Evolutionary conservation across 352 stramenopile species (phyloP), one percentile per base, ranked within the genome.

Genomic region (Globisporangium rhizosaccharum): DNA sequence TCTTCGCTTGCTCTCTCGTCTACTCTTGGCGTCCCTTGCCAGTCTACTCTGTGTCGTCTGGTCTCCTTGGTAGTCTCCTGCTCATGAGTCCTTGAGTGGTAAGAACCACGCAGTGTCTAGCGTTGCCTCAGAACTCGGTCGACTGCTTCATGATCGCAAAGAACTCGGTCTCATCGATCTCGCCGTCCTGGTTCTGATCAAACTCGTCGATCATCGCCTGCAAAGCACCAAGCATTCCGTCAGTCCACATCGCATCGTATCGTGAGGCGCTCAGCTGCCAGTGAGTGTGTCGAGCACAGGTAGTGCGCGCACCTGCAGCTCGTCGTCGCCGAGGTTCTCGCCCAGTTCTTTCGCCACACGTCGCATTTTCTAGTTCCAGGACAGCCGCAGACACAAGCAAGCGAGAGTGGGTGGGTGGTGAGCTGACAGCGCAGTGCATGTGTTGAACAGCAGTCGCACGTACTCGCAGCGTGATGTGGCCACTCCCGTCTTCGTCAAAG

Each of bases 151-250:
- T 94, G 59, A 92, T 92, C 52, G 78, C 68, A 50, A 92, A 88
- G 63, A 98, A 98, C 68, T 98, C 92, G 51, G 94, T 79, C 48
- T 85, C 66, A 57, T 81, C 85, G 61, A 98, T 97, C 62, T 92
- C 83, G 48, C 91, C 92, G 66, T 98, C 91, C 59, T 97, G 83
- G 63, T 97, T 93, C 51, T 94, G 76, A 59, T 98, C 92, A 52
- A 98, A 98, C 73, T 98, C 91, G 53, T 98, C 91, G 58, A 98
- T 97, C 93, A 98, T 98, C 4, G 89, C 91, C 73, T 96, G 65
- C 3, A 58, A 1, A 17, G 12, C 47, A 10, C 54, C 28, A 60
- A 18, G 17, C 0, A 30, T 7, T 42, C 0, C 3, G 28, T 39
- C 4, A 41, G 14, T 42, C 20, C 1, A 25, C 3, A 11, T n/a